Evolutionary conservation across 2,329 filamentous ascomycete species (phyloP).

Genomic region (Apiospora marii): DNA sequence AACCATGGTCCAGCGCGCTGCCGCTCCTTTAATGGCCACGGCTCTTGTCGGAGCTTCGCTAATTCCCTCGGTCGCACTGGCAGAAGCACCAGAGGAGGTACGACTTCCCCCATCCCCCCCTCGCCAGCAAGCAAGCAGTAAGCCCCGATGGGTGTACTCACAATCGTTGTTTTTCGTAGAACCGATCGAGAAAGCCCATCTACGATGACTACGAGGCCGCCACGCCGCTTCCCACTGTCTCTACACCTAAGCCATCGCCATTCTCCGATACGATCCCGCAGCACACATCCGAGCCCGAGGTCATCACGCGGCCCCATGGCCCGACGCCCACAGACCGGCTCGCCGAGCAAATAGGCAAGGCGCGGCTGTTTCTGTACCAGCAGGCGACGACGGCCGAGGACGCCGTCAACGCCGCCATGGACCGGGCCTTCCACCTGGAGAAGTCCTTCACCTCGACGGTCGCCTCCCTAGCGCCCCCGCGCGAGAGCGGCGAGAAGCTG

Average conservation of each 20-base stretch:
- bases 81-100: constrained; percentile 53
- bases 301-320: constrained; percentile 40
- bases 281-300: constrained; percentile 1
- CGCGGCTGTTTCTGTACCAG: constrained; percentile 80
- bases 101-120: constrained; percentile 30
- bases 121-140: neutral
- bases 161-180: neutral
- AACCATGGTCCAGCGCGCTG: constrained; percentile 52
- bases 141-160: neutral
- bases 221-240: constrained; percentile 42
- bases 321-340: constrained; percentile 91
- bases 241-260: constrained; percentile 41
- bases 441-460: constrained; percentile 89
- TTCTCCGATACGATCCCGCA: constrained; percentile 43
- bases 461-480: constrained; percentile 85
- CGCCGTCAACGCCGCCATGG: constrained; percentile 82
- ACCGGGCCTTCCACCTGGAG: constrained; percentile 84
- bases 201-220: constrained; percentile 73
- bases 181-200: constrained; percentile 72
- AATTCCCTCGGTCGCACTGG: constrained; percentile 48
- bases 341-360: constrained; percentile 80
- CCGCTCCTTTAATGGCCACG: constrained; percentile 61
- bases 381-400: constrained; percentile 80
- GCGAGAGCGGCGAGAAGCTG: constrained; percentile 85
- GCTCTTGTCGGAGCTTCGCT: constrained; percentile 43